Evolutionary conservation across 2,329 filamentous ascomycete genomes (phyloP).

Genomic region (Claviceps arundinis): DNA sequence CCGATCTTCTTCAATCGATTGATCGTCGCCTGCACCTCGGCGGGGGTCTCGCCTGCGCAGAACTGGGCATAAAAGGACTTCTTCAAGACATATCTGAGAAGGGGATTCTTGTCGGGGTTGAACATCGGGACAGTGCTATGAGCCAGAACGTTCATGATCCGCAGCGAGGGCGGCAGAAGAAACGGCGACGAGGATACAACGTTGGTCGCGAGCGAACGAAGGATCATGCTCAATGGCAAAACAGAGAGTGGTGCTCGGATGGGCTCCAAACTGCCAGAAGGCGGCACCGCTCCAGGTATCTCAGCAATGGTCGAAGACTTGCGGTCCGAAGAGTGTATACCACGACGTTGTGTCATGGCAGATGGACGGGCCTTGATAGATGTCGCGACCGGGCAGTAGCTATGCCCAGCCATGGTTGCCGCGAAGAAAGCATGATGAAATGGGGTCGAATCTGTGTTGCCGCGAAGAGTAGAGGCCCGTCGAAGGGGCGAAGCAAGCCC

Average conservation of each 20-base stretch:
- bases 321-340: conserved; percentile 24
- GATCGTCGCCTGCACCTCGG: conserved; percentile 55
- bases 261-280: conserved; percentile 14
- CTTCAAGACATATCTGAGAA: conserved; percentile 59
- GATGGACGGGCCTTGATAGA: neutral
- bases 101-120: conserved; percentile 60
- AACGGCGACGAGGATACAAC: conserved; percentile 56
- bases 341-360: conserved; percentile 10
- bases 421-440: conserved; percentile 1
- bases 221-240: conserved; percentile 50
- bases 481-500: conserved; percentile 10
- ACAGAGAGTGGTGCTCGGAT: conserved; percentile 43
- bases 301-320: conserved; percentile 23
- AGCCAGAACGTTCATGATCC: conserved; percentile 54
- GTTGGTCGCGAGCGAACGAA: conserved; percentile 57
- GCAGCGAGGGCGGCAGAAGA: conserved; percentile 57
- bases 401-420: neutral
- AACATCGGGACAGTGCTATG: conserved; percentile 53
- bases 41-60: conserved; percentile 64
- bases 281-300: conserved; percentile 17
- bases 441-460: neutral
- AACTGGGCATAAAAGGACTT: conserved; percentile 85
- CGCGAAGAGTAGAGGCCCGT: conserved; percentile 1
- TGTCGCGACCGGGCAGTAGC: neutral
- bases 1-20: conserved; percentile 56